These are phyloP conservation scores for Cymodocea nodosa DNA, from an alignment of 116 monocot genomes.

Conservation along the genomic window DNA sequence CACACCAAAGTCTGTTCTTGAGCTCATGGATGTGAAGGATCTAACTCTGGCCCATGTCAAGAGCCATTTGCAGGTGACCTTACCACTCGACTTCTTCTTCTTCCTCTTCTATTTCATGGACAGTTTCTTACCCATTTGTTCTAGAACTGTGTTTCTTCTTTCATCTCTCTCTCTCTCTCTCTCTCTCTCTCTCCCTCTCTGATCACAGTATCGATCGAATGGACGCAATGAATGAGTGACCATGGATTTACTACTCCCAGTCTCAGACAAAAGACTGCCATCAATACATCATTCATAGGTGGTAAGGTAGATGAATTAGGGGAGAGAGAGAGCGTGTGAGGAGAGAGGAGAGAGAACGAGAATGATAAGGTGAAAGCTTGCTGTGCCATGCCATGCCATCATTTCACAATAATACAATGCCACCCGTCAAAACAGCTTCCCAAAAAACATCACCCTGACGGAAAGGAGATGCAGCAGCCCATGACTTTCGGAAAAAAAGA, in stretches of 20 bases:
- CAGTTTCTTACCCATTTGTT: conserved; percentile 10
- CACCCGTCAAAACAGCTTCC: not conserved
- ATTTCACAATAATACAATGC: conserved; percentile 75
- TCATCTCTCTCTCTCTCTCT: no score
- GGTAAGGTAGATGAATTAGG: not conserved
- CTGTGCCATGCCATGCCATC: conserved; percentile 24
- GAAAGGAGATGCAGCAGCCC: no score
- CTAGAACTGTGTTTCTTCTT: not conserved
- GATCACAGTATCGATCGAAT: conserved; percentile 16
- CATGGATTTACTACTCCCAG: conserved; percentile 18
- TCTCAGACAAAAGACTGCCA: conserved; percentile 18
- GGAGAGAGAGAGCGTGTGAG: no score
- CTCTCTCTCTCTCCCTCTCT: conserved; percentile 1
- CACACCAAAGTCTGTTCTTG: conserved; percentile 91
- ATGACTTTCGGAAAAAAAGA: no score
- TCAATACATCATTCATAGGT: not conserved
- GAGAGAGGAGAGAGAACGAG: conserved; percentile 10
- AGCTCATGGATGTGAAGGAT: conserved; percentile 96
- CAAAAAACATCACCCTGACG: no score
- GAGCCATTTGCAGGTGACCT: conserved; percentile 73
- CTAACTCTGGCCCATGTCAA: conserved; percentile 88
- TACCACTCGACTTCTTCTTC: not conserved
- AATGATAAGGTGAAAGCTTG: conserved; percentile 11
- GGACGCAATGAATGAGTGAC: conserved; percentile 17
- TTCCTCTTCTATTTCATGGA: conserved; percentile 2